phyloP scores from a whole-genome alignment of 139 green algal genomes.

The Picochlorum sp. region DNA sequence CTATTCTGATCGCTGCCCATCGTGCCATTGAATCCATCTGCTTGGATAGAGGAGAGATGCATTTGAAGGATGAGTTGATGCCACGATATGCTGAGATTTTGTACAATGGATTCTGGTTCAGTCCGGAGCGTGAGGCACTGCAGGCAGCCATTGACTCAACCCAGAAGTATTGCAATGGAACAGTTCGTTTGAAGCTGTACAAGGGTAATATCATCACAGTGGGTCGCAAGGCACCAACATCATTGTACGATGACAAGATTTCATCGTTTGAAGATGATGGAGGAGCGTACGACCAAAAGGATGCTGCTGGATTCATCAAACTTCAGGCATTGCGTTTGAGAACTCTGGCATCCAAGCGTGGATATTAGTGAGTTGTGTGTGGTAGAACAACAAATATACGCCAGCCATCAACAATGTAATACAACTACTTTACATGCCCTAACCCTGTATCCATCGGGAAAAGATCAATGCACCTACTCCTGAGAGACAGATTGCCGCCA shows the following conservation, averaged over 20 bases:
- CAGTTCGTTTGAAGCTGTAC: slow-evolving; percentile 88
- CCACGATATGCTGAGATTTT: slow-evolving; percentile 75
- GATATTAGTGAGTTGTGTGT: not conserved
- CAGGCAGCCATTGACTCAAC: slow-evolving; percentile 83
- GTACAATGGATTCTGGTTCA: slow-evolving; percentile 83
- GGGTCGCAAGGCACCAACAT: slow-evolving; percentile 56
- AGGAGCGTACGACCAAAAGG: slow-evolving; percentile 83
- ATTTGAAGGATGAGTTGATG: slow-evolving; percentile 74
- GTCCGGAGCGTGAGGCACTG: slow-evolving; percentile 73
- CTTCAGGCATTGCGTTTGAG: slow-evolving; percentile 80
- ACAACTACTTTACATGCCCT: not conserved
- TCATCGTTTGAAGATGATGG: slow-evolving; percentile 95
- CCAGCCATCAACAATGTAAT: not conserved
- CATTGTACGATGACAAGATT: slow-evolving; percentile 80
- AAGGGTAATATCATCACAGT: slow-evolving; percentile 82
- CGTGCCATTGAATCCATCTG: slow-evolving; percentile 83
- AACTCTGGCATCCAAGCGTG: slow-evolving; percentile 45
- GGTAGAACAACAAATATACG: not conserved
- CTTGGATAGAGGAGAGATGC: slow-evolving; percentile 81
- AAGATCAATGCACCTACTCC: slow-evolving; percentile 26
- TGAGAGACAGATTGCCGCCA: slow-evolving; percentile 16
- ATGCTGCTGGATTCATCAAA: slow-evolving; percentile 91
- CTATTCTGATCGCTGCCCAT: slow-evolving; percentile 78
- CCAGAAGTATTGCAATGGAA: slow-evolving; percentile 61
- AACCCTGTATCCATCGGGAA: slow-evolving; percentile 14